These are phyloP conservation scores for Lagenaria siceraria DNA, from an alignment of 306 rosid genomes.

Conservation along the genomic window DNA sequence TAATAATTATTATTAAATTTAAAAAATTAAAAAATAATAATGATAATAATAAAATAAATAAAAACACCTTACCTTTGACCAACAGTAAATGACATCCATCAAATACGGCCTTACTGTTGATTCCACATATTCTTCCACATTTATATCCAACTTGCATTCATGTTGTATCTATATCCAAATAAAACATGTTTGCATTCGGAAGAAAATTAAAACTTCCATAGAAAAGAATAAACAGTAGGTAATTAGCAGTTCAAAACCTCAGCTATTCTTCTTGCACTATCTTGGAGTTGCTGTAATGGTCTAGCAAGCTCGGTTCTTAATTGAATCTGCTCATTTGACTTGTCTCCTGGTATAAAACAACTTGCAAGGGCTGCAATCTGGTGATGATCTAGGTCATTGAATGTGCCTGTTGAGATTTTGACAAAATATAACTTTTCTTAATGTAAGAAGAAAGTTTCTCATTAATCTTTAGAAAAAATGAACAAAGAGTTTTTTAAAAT, in stretches of 20 bases:
- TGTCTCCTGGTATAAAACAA: conserved; percentile 92
- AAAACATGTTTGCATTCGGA: not conserved
- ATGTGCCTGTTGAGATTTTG: conserved; percentile 47
- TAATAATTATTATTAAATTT: no score
- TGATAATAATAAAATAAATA: no score
- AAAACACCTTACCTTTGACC: conserved; percentile 80
- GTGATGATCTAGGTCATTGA: conserved; percentile 89
- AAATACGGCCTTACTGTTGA: conserved; percentile 90
- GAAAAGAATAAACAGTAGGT: not conserved
- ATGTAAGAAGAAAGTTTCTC: not conserved
- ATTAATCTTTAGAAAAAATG: not conserved
- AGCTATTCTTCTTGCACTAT: conserved; percentile 91
- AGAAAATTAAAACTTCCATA: not conserved
- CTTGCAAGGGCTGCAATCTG: conserved; percentile 97
- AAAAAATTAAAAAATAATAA: no score
- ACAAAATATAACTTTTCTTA: not conserved
- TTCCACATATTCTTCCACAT: conserved; percentile 82
- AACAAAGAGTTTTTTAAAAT: not conserved
- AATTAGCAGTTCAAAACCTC: conserved; percentile 43
- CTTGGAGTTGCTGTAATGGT: conserved; percentile 95
- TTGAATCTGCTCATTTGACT: conserved; percentile 82
- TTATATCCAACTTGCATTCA: conserved; percentile 83
- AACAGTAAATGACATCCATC: conserved; percentile 92
- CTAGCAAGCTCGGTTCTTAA: conserved; percentile 82
- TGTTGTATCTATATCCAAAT: conserved; percentile 60